These are phyloP conservation scores for Globisporangium canariense DNA, from an alignment of 352 stramenopile genomes.

Conservation along the genomic window DNA sequence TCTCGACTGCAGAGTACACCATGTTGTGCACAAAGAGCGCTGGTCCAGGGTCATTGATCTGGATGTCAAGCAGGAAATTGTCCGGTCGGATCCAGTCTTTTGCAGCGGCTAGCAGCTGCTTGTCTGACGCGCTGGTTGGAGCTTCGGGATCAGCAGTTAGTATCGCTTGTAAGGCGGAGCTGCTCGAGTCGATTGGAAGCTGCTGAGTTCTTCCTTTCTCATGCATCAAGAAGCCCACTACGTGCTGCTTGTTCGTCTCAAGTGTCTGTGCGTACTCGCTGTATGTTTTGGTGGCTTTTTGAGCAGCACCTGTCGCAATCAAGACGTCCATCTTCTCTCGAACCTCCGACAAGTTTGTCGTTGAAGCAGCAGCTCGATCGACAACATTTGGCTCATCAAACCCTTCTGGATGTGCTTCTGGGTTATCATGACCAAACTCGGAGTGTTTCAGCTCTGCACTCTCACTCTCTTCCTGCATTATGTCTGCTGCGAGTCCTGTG, in stretches of 20 bases:
- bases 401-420: neutral
- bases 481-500: slow-evolving; percentile 3
- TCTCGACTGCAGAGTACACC: slow-evolving; percentile 56
- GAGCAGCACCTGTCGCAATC: slow-evolving; percentile 1
- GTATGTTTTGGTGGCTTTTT: slow-evolving; percentile 16
- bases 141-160: neutral
- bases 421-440: neutral
- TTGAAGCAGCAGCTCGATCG: neutral
- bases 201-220: neutral
- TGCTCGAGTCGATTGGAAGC: neutral
- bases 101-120: slow-evolving; percentile 6
- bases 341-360: neutral
- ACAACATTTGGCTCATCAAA: neutral
- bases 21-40: slow-evolving; percentile 55
- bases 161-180: neutral
- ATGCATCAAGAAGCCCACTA: slow-evolving; percentile 25
- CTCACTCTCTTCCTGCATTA: slow-evolving; percentile 10
- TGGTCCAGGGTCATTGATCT: slow-evolving; percentile 38
- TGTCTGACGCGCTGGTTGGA: neutral
- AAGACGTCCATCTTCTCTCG: slow-evolving; percentile 9
- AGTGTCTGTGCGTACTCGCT: slow-evolving; percentile 27
- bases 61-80: slow-evolving; percentile 61
- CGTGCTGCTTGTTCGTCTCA: slow-evolving; percentile 22
- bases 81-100: slow-evolving; percentile 28
- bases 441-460: neutral